phyloP scores from a whole-genome alignment of 2,329 filamentous ascomycete genomes.

The Talaromyces amestolkiae region DNA sequence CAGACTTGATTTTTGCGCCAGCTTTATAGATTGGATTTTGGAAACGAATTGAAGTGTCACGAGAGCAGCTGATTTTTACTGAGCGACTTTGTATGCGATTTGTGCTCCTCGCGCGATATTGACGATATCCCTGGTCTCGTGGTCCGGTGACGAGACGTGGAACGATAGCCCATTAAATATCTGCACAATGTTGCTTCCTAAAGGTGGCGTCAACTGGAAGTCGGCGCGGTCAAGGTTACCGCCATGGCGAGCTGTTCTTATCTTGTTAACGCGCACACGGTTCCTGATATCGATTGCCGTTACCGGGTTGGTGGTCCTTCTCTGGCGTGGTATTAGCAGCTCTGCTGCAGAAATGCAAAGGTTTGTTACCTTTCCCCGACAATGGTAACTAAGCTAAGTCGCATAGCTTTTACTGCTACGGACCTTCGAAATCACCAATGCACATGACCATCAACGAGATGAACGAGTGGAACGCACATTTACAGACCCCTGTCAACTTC shows the following conservation, averaged over 20 bases:
- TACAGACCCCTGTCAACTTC: constrained; percentile 91
- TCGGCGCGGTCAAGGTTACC: constrained; percentile 76
- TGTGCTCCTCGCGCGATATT: neutral
- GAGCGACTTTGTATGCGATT: neutral
- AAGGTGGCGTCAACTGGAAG: constrained; percentile 83
- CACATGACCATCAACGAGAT: constrained; percentile 91
- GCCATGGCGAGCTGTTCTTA: constrained; percentile 68
- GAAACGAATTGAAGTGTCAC: neutral
- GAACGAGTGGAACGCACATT: constrained; percentile 80
- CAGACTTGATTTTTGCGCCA: neutral
- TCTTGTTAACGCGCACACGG: constrained; percentile 71
- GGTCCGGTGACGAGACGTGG: constrained; percentile 4
- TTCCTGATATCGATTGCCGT: constrained; percentile 73
- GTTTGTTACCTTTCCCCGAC: constrained; percentile 50
- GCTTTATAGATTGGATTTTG: neutral
- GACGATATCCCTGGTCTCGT: neutral
- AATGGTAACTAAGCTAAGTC: constrained; percentile 3
- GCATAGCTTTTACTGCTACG: constrained; percentile 91
- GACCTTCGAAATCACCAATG: constrained; percentile 91
- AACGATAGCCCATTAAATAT: neutral
- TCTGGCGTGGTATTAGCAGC: constrained; percentile 83
- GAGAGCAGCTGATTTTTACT: neutral
- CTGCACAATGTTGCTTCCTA: constrained; percentile 76
- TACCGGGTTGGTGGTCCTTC: constrained; percentile 67
- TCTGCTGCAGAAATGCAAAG: constrained; percentile 87